These are phyloP conservation scores for Przewalskia tangutica DNA, from an alignment of 257 asterid genomes.

Conservation along the genomic window DNA sequence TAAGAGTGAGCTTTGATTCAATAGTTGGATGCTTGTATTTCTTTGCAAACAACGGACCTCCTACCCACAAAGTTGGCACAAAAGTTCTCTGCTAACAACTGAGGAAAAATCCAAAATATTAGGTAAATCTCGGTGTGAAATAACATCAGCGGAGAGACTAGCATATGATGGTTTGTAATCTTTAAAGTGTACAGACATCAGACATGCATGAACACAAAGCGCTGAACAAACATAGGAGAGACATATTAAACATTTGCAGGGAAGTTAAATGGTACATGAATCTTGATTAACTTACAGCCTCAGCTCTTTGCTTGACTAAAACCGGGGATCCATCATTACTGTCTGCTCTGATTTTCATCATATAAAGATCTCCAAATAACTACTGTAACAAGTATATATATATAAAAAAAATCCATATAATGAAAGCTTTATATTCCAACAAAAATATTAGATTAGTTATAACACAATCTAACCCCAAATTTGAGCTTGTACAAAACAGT, in stretches of 20 bases:
- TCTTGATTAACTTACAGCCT: conserved; percentile 53
- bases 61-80: conserved; percentile 63
- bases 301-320: conserved; percentile 74
- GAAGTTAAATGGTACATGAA: background rate
- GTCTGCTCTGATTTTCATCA: too few species aligned
- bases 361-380: too few species aligned
- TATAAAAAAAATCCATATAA: background rate
- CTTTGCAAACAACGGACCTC: conserved; percentile 61
- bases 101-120: background rate
- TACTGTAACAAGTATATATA: background rate
- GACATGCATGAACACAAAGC: background rate
- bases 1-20: conserved; percentile 68
- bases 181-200: background rate
- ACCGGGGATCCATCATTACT: conserved; percentile 30
- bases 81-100: conserved; percentile 47
- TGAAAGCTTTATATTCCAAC: background rate
- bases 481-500: background rate
- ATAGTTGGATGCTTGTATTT: conserved; percentile 17
- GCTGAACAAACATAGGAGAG: background rate
- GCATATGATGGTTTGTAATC: background rate
- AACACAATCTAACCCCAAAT: background rate
- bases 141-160: background rate
- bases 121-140: too few species aligned
- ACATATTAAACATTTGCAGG: background rate
- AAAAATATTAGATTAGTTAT: background rate